phyloP scores from a whole-genome alignment of 2,329 filamentous ascomycete genomes.

The Penicillium freii region DNA sequence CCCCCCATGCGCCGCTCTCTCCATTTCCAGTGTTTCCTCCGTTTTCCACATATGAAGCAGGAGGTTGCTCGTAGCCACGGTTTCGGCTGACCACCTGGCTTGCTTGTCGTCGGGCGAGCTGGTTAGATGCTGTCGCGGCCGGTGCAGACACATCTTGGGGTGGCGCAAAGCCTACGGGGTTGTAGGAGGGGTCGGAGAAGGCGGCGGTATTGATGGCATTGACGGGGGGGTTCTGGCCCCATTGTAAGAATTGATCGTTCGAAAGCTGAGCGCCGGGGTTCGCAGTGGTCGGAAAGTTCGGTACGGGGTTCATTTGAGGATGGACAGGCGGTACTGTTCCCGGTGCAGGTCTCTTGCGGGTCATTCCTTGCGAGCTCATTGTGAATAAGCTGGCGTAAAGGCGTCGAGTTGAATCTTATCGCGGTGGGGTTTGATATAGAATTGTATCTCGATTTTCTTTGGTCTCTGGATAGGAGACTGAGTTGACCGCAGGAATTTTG shows the following conservation, averaged over 20 bases:
- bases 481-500: background rate
- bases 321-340: slow-evolving; percentile 65
- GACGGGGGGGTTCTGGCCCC: slow-evolving; percentile 49
- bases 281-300: slow-evolving; percentile 43
- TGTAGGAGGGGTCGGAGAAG: slow-evolving; percentile 44
- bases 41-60: slow-evolving; percentile 31
- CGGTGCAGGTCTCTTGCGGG: slow-evolving; percentile 71
- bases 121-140: slow-evolving; percentile 41
- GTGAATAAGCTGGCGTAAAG: slow-evolving; percentile 10
- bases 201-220: slow-evolving; percentile 29
- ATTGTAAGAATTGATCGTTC: slow-evolving; percentile 56
- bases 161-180: slow-evolving; percentile 33
- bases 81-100: slow-evolving; percentile 37
- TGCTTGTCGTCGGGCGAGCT: slow-evolving; percentile 41
- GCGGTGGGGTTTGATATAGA: slow-evolving; percentile 1
- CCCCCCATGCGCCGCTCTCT: slow-evolving; percentile 45
- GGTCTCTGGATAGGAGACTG: background rate
- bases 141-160: slow-evolving; percentile 53
- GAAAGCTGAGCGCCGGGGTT: slow-evolving; percentile 46
- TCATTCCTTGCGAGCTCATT: slow-evolving; percentile 45
- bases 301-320: slow-evolving; percentile 52
- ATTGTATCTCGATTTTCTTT: slow-evolving; percentile 1
- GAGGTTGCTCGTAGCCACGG: slow-evolving; percentile 40
- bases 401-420: slow-evolving; percentile 9
- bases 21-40: slow-evolving; percentile 20